phyloP scores from a whole-genome alignment of 306 rosid genomes.

The Chamaecrista fasciculata region DNA sequence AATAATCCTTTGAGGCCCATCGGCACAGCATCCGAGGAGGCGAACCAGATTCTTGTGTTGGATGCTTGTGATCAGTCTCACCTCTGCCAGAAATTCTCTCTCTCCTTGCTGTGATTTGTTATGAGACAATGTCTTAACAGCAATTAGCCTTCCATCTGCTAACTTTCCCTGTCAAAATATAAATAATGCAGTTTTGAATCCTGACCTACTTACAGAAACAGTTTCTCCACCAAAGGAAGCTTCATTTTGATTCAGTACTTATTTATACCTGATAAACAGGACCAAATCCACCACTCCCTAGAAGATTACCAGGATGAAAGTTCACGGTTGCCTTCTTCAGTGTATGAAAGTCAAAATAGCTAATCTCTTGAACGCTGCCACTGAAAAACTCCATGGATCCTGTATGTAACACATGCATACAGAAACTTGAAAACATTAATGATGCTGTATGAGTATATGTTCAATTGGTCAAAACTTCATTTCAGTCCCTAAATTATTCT shows the following conservation, averaged over 20 bases:
- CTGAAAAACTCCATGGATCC: conserved; percentile 52
- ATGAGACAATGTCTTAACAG: conserved; percentile 72
- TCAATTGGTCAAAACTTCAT: too few species aligned
- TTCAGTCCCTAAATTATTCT: too few species aligned
- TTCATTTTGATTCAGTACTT: conserved; percentile 21
- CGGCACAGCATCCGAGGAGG: conserved; percentile 78
- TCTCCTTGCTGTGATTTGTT: conserved; percentile 89
- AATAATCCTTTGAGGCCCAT: conserved; percentile 78
- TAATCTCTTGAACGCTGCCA: conserved; percentile 58
- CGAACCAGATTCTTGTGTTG: conserved; percentile 90
- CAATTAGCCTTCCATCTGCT: conserved; percentile 62
- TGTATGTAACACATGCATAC: conserved; percentile 30
- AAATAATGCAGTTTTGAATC: background rate
- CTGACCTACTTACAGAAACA: background rate
- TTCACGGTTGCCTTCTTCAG: conserved; percentile 72
- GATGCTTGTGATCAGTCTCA: conserved; percentile 78
- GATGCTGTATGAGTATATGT: too few species aligned
- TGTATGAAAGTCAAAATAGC: conserved; percentile 56
- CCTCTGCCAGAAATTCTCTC: conserved; percentile 73
- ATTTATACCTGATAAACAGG: conserved; percentile 77
- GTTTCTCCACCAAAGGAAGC: background rate
- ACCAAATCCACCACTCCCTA: conserved; percentile 96
- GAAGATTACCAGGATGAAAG: conserved; percentile 59
- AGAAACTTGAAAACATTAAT: conserved; percentile 20
- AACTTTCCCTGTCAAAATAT: conserved; percentile 63